Evolutionary conservation across 768 basidiomycete genomes (phyloP).

Genomic region (Tricholomella constricta): DNA sequence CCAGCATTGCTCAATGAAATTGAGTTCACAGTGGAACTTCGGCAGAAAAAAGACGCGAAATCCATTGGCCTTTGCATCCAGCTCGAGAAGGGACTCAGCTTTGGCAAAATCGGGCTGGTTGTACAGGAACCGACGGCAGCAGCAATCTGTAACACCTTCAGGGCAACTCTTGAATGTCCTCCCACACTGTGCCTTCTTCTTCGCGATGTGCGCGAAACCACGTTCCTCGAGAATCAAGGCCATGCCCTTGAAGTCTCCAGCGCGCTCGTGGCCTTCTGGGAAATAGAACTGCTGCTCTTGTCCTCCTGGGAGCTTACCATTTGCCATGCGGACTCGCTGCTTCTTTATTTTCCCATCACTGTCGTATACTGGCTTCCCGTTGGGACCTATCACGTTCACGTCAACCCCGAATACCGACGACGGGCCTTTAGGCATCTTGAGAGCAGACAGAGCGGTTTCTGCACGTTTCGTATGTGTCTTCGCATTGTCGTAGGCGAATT

Average conservation of each 20-base stretch:
- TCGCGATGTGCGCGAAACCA: too few relatives aligned
- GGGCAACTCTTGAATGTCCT: too few relatives aligned
- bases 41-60: too few relatives aligned
- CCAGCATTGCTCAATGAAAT: constrained; percentile 32
- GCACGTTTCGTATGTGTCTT: constrained; percentile 25
- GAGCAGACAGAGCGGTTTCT: neutral
- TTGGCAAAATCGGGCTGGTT: too few relatives aligned
- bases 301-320: neutral
- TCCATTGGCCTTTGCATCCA: too few relatives aligned
- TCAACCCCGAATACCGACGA: neutral
- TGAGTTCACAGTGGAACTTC: too few relatives aligned
- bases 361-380: too few relatives aligned
- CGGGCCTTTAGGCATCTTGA: constrained; percentile 2
- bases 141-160: too few relatives aligned
- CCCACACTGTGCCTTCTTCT: too few relatives aligned
- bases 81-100: too few relatives aligned
- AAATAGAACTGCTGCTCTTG: neutral
- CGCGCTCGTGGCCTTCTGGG: neutral
- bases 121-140: too few relatives aligned
- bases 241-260: constrained; percentile 15
- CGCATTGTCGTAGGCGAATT: constrained; percentile 26
- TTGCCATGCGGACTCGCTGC: neutral
- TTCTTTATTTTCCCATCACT: neutral
- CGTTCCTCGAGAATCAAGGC: constrained; percentile 11
- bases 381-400: neutral